Percentiles rank a stretch among this genome's conserved stretches.
phyloP scores from a whole-genome alignment of 495 filamentous ascomycete species.

The Umbilicaria muhlenbergii region DNA sequence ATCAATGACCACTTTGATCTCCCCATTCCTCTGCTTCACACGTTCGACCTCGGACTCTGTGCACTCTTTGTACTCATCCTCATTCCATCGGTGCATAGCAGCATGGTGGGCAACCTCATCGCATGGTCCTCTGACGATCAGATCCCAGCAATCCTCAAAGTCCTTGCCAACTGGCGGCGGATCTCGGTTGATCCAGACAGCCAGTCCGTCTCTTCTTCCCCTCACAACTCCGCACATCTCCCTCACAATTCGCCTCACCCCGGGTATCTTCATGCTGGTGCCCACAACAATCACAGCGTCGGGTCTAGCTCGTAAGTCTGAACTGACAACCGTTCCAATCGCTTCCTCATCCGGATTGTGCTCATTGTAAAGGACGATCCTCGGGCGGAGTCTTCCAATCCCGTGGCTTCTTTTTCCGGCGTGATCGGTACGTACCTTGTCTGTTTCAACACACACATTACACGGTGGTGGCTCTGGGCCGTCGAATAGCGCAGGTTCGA shows the following conservation, averaged over 20 bases:
- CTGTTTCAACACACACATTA: conserved; percentile 53
- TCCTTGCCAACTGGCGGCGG: conserved; percentile 66
- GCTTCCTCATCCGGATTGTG: conserved; percentile 91
- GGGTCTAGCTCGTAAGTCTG: conserved; percentile 69
- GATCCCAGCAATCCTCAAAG: conserved; percentile 81
- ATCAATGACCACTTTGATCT: conserved; percentile 26
- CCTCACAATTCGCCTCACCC: conserved; percentile 72
- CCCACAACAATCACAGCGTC: conserved; percentile 91
- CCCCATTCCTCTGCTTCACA: conserved; percentile 17
- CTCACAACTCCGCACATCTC: conserved; percentile 77
- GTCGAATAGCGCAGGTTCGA: conserved; percentile 66
- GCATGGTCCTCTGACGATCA: conserved; percentile 73
- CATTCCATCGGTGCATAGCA: conserved; percentile 63
- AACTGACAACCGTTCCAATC: conserved; percentile 74
- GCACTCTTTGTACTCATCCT: conserved; percentile 33
- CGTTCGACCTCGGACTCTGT: conserved; percentile 25
- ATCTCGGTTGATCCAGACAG: conserved; percentile 89
- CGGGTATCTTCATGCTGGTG: conserved; percentile 88
- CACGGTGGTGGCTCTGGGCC: conserved; percentile 77
- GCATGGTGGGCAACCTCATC: conserved; percentile 72
- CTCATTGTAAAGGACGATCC: conserved; percentile 96
- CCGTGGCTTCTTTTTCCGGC: conserved; percentile 88
- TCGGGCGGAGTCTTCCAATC: conserved; percentile 74
- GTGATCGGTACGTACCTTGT: conserved; percentile 56
- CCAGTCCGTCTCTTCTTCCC: conserved; percentile 69